Percentiles rank a stretch among this genome's conserved stretches.
Evolutionary conservation across 768 basidiomycete genomes (phyloP).

Genomic region (Lactarius evosmus): DNA sequence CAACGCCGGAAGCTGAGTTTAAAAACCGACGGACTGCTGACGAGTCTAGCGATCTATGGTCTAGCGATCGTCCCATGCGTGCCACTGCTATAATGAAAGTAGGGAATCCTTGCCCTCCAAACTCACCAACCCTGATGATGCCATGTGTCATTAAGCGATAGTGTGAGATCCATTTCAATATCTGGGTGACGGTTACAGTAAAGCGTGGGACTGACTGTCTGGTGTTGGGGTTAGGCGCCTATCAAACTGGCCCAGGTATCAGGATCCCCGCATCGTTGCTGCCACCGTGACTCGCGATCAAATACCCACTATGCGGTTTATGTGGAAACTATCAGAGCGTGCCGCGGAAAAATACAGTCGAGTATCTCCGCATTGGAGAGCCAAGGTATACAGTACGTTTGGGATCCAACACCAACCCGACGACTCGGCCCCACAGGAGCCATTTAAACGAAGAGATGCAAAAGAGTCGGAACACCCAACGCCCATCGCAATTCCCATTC

Average conservation of each 20-base stretch:
- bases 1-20: no score
- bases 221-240: neutral
- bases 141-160: neutral
- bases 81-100: neutral
- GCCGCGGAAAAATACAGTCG: neutral
- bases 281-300: neutral
- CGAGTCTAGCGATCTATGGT: conserved; percentile 3
- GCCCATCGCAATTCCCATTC: conserved; percentile 1
- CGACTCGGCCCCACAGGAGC: neutral
- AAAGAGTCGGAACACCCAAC: neutral
- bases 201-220: neutral
- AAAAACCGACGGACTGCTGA: neutral
- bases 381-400: neutral
- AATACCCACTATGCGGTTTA: neutral
- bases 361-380: conserved; percentile 1
- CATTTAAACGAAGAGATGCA: conserved; percentile 2
- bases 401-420: neutral
- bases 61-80: neutral
- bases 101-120: neutral
- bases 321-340: neutral
- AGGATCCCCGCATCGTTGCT: neutral
- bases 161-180: neutral
- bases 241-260: neutral
- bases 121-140: neutral
- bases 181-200: neutral